Base-by-base conservation (phyloP, 768 basidiomycete species). In the Termitomyces sp. region DNA sequence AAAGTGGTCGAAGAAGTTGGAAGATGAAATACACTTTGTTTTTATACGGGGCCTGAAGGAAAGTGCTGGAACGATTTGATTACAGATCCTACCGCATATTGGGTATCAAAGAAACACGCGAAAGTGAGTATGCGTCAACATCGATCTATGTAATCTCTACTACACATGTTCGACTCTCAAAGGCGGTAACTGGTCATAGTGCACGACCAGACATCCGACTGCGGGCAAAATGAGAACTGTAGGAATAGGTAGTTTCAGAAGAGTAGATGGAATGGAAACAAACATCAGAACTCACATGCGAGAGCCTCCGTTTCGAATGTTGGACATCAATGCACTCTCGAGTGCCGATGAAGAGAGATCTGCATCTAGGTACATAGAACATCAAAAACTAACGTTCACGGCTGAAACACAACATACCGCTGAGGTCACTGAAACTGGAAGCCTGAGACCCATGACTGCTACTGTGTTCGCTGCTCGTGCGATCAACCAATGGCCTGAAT, bases 381-480 rank as follows among this genome's bases (percentile, higher is more conserved):
- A 53, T 25, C 10, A 32, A 13, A n/a, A 23, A 42, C 9, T 13
- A n/a, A 36, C 5, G 4, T 44, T 2, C 27, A 31, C 27, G 18
- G 10, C 31, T 49, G 16, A 35, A 20, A 11, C 50, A 27, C 57
- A 35, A 56, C 43, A 7, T 62, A 91, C 91, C 91, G 62, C 91
- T 94, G 41, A 93, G 64, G 64, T 94, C 91, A 63, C 91, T 93
- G 62, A 93, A 91, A 67, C 91, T 81, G 6, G 90, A 91, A 0
- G 89, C 82, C 40, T 85, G 83, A 22, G 89, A 91, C 3, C 84
- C 83, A 47, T 86, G 79, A 58, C 74, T 82, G 60, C 87, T 88
- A 41, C 77, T 77, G 52, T 81, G 76, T 53, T 86, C 82, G 60
- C 80, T 81, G 35, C 68, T 64, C 39, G 67, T 71, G 33, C 75